Conservation (phyloP, 2,329 filamentous ascomycete genomes). For the Annulohypoxylon truncatum region DNA sequence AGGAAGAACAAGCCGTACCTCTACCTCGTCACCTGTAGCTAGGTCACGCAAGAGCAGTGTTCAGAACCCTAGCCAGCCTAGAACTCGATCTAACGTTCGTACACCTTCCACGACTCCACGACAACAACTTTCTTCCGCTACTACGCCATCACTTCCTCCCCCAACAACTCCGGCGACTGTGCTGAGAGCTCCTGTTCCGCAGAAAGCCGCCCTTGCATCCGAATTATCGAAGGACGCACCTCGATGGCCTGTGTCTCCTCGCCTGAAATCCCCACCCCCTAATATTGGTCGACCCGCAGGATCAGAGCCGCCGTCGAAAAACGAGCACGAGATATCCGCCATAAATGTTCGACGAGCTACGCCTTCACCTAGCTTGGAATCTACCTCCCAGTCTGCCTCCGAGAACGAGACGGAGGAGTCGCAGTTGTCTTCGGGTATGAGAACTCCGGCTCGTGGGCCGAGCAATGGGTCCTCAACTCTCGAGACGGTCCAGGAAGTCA, state of each 20-base stretch:
- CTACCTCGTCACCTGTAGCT: constrained; percentile 49
- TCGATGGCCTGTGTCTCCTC: constrained; percentile 82
- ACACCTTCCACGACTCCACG: constrained; percentile 70
- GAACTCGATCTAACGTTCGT: constrained; percentile 64
- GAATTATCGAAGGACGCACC: constrained; percentile 67
- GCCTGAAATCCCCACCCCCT: constrained; percentile 81
- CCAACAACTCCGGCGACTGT: constrained; percentile 67
- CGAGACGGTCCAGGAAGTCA: constrained; percentile 93
- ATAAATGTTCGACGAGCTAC: constrained; percentile 66
- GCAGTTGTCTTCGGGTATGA: constrained; percentile 63
- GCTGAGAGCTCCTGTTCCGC: constrained; percentile 70
- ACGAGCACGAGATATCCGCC: constrained; percentile 62
- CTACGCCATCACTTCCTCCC: constrained; percentile 73
- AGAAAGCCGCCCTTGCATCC: constrained; percentile 66
- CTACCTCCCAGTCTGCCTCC: constrained; percentile 53
- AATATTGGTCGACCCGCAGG: constrained; percentile 56
- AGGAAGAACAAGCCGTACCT: constrained; percentile 44
- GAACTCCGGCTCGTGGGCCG: constrained; percentile 69
- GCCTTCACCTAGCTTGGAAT: constrained; percentile 59
- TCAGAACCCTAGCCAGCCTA: constrained; percentile 72
- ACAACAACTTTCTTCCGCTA: constrained; percentile 74
- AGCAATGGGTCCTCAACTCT: constrained; percentile 72
- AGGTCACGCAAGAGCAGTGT: constrained; percentile 74
- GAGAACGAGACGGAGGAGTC: constrained; percentile 67
- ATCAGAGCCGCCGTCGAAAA: constrained; percentile 52